Evolutionary conservation across 192 early-diverging fungal genomes (phyloP), one percentile per base, ranked within the genome.

Genomic region (Martensiomyces pterosporus): DNA sequence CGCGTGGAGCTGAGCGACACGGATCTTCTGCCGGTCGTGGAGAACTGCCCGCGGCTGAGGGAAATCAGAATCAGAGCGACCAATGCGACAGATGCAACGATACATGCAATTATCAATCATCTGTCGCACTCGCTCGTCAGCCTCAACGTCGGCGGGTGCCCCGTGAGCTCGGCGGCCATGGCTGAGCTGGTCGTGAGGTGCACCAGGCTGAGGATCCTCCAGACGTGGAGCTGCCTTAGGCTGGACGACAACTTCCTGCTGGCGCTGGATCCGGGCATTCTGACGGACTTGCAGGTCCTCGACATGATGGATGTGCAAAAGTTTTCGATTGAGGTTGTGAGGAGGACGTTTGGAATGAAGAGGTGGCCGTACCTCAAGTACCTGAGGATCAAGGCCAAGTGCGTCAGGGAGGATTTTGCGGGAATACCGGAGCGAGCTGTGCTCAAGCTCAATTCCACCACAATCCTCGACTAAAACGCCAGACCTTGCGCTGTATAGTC

Each of bases 291-390:
- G 44, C 65, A 75, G 38, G 72, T 75, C 10, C 56, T 75, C 17
- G 72, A 75, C 45, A 60, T 75, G 60, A 64, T 68, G 66, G 65
- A 75, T 42, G 72, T 75, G 27, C 66, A 64, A 64, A 64, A 54
- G 65, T 75, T 75, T 42, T 64, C 65, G 5, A 45, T 46, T 4
- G 65, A 52, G 2, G 66, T 57, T 2, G 60, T 68, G 39, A 51
- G 47, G n/a, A 63, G 24, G 42, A 64, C 65, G 7, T 75, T 75
- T 53, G 60, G 60, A 41, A 40, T 54, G 48, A 50, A 64, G 41
- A 26, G 19, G 24, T 75, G 72, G 72, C 72, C 72, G 19, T 46
- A 64, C 19, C 53, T 75, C 22, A 55, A 49, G 38, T 75, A 75
- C 39, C 45, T 75, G 59, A 51, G 72, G 5, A 68, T 75, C 33